A percentile compares a stretch with the other conserved stretches of the same genome.
These are phyloP conservation scores for Albatrellus ellisii DNA, from an alignment of 768 basidiomycete species.

Conservation along the genomic window DNA sequence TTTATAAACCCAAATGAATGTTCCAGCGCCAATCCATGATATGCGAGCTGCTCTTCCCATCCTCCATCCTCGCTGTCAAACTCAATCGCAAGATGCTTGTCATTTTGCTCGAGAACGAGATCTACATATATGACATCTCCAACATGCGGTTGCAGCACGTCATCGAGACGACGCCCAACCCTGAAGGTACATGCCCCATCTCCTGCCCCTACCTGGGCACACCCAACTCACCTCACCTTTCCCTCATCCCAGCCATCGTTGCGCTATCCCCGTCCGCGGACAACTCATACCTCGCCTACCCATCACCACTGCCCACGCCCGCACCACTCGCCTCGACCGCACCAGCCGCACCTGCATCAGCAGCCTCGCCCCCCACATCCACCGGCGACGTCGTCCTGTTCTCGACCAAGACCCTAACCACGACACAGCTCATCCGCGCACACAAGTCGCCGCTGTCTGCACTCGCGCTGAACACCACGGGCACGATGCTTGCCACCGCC, in stretches of 20 bases:
- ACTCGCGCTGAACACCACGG: constrained; percentile 73
- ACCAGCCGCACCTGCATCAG: constrained; percentile 21
- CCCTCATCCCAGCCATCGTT: constrained; percentile 92
- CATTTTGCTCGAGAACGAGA: constrained; percentile 92
- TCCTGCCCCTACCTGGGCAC: background rate
- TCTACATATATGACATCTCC: constrained; percentile 97
- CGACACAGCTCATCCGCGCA: constrained; percentile 92
- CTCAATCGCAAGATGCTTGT: constrained; percentile 94
- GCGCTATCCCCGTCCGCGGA: constrained; percentile 91
- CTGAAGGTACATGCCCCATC: constrained; percentile 54
- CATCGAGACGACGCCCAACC: constrained; percentile 93
- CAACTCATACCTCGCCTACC: constrained; percentile 90
- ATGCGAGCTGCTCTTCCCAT: constrained; percentile 95
- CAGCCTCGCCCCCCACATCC: constrained; percentile 22
- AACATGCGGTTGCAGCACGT: constrained; percentile 98
- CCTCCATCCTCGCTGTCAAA: constrained; percentile 94
- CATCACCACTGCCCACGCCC: constrained; percentile 84
- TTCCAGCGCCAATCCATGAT: constrained; percentile 93
- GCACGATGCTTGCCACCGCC: constrained; percentile 85
- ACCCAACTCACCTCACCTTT: constrained; percentile 2
- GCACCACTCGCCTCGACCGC: constrained; percentile 36
- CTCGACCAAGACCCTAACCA: constrained; percentile 82
- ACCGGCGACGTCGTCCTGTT: constrained; percentile 90
- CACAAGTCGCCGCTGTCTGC: constrained; percentile 90
- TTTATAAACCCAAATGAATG: background rate